Conservation (phyloP, 2,329 filamentous ascomycete genomes). For the Septoria linicola region DNA sequence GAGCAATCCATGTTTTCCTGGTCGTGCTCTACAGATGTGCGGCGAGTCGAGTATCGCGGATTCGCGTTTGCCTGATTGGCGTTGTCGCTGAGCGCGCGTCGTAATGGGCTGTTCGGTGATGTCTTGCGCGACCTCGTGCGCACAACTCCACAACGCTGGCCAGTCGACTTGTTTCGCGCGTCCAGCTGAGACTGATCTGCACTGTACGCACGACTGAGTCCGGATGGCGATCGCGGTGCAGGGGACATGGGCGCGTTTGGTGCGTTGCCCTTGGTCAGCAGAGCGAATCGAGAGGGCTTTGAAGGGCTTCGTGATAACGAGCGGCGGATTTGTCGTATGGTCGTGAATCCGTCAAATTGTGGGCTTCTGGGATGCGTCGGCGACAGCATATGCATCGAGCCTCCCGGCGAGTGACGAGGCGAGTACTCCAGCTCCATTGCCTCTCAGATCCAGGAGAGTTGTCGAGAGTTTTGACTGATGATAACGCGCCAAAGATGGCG, state of each 20-base stretch:
- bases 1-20: slow-evolving; percentile 38
- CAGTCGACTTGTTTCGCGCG: slow-evolving; percentile 50
- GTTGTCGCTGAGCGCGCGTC: slow-evolving; percentile 70
- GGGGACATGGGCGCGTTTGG: slow-evolving; percentile 37
- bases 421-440: slow-evolving; percentile 53
- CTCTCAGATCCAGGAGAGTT: slow-evolving; percentile 4
- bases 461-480: not conserved
- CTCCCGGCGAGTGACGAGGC: slow-evolving; percentile 57
- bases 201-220: slow-evolving; percentile 47
- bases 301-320: slow-evolving; percentile 93
- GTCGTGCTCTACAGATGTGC: slow-evolving; percentile 50
- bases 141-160: slow-evolving; percentile 28
- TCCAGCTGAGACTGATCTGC: slow-evolving; percentile 34
- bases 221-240: slow-evolving; percentile 42
- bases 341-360: slow-evolving; percentile 77
- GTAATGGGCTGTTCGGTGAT: slow-evolving; percentile 77
- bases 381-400: slow-evolving; percentile 81
- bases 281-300: slow-evolving; percentile 66
- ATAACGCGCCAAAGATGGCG: slow-evolving; percentile 7
- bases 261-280: slow-evolving; percentile 53
- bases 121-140: slow-evolving; percentile 60
- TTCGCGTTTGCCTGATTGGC: slow-evolving; percentile 69
- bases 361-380: slow-evolving; percentile 56
- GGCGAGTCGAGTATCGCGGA: slow-evolving; percentile 50
- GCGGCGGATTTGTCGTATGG: slow-evolving; percentile 78